Conservation (phyloP, 345 rosid genomes). For the Euclidium syriacum region DNA sequence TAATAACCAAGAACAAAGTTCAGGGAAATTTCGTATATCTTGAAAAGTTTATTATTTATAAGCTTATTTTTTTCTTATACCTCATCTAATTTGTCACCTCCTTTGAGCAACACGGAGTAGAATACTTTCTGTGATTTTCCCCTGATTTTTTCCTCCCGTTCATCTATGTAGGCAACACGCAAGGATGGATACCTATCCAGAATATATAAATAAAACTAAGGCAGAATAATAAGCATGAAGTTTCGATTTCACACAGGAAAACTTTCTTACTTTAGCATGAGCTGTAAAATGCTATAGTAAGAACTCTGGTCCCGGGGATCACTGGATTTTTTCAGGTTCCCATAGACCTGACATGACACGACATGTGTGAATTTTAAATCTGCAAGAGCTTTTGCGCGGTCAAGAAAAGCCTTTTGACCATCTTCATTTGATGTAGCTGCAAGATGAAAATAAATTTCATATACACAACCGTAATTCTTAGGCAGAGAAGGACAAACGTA, state of each 20-base stretch:
- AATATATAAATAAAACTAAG: not conserved
- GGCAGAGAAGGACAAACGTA: not conserved
- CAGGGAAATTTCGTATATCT: not conserved
- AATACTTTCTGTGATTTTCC: constrained; percentile 50
- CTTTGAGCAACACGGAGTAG: constrained; percentile 94
- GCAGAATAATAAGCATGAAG: not conserved
- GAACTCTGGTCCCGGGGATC: constrained; percentile 51
- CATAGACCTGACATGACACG: constrained; percentile 95
- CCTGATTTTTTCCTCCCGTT: constrained; percentile 57
- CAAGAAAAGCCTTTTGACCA: constrained; percentile 21
- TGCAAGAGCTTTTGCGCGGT: constrained; percentile 61
- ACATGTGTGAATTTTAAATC: constrained; percentile 92
- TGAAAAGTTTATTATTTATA: constrained; percentile 37
- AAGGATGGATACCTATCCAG: constrained; percentile 73
- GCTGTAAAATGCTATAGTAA: constrained; percentile 71
- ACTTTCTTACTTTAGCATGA: constrained; percentile 77
- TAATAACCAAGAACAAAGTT: constrained; percentile 28
- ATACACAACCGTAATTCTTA: not conserved
- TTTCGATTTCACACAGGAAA: not conserved
- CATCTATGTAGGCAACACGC: constrained; percentile 92
- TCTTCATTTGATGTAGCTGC: constrained; percentile 40
- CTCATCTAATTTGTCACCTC: constrained; percentile 69
- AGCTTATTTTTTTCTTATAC: constrained; percentile 41
- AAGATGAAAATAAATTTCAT: constrained; percentile 19
- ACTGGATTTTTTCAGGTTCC: constrained; percentile 68